Evolutionary conservation across 2,329 filamentous ascomycete genomes (phyloP).

Genomic region (Apiospora kogelbergensis): DNA sequence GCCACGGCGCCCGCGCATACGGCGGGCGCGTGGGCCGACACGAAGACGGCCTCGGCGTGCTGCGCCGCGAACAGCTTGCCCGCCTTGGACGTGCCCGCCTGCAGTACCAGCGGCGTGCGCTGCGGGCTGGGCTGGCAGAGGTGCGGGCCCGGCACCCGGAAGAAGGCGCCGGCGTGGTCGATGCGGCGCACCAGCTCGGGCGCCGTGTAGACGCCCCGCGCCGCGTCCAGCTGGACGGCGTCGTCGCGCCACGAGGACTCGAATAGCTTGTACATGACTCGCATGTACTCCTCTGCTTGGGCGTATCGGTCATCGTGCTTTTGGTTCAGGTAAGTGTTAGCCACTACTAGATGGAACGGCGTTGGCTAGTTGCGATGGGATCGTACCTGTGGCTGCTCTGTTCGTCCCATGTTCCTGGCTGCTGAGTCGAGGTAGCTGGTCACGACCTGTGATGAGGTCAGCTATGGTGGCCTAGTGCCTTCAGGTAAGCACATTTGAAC

Average conservation of each 20-base stretch:
- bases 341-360: neutral
- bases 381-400: slow-evolving; percentile 48
- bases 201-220: slow-evolving; percentile 56
- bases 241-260: slow-evolving; percentile 68
- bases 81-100: slow-evolving; percentile 66
- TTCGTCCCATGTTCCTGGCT: slow-evolving; percentile 62
- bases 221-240: slow-evolving; percentile 60
- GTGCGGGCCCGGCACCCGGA: slow-evolving; percentile 63
- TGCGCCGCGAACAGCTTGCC: slow-evolving; percentile 68
- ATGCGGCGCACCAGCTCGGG: slow-evolving; percentile 60
- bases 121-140: slow-evolving; percentile 67
- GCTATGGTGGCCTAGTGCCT: too few relatives aligned
- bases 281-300: slow-evolving; percentile 63
- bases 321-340: neutral
- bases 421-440: slow-evolving; percentile 71
- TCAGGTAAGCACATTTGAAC: slow-evolving; percentile 19
- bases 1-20: slow-evolving; percentile 62
- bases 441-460: slow-evolving; percentile 52
- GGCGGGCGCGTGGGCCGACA: slow-evolving; percentile 62
- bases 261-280: slow-evolving; percentile 66
- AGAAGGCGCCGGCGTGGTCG: slow-evolving; percentile 65
- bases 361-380: slow-evolving; percentile 33
- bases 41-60: slow-evolving; percentile 71
- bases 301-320: slow-evolving; percentile 66
- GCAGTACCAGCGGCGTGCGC: slow-evolving; percentile 66